These are phyloP conservation scores for Artemisia tridentata DNA, from an alignment of 129 eudicot species.

Conservation along the genomic window DNA sequence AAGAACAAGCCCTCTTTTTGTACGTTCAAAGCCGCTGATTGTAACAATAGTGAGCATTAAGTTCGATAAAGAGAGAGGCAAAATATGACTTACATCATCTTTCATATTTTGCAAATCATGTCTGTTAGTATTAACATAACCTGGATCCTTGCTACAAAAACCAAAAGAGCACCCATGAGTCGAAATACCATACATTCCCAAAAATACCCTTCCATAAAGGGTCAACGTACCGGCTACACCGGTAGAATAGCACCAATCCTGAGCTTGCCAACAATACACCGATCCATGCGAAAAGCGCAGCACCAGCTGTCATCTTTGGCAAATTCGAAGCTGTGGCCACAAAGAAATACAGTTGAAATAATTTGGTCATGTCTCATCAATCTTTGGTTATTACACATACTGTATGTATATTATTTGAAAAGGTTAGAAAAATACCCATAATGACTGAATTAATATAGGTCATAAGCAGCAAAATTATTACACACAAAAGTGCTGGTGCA, in stretches of 20 bases:
- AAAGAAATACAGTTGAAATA: conserved; percentile 3
- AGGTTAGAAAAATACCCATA: conserved; percentile 50
- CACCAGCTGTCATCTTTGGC: conserved; percentile 74
- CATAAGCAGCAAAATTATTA: conserved; percentile 67
- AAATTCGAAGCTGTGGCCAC: conserved; percentile 57
- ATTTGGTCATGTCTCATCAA: conserved; percentile 4
- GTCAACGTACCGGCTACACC: conserved; percentile 77
- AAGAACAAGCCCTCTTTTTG: neutral
- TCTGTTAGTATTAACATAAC: conserved; percentile 69
- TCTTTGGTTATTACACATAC: neutral
- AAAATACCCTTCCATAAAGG: neutral
- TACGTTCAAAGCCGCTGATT: neutral
- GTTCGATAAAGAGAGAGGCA: conserved; percentile 2
- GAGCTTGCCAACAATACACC: conserved; percentile 68
- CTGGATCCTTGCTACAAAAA: conserved; percentile 93
- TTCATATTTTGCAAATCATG: conserved; percentile 78
- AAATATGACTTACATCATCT: conserved; percentile 74
- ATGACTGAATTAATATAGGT: conserved; percentile 75
- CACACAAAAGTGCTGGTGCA: conserved; percentile 91
- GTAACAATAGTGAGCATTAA: conserved; percentile 1
- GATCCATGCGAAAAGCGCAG: conserved; percentile 83
- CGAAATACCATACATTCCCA: neutral
- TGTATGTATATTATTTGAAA: neutral
- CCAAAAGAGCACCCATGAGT: conserved; percentile 22
- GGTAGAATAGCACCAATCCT: conserved; percentile 74